These are phyloP conservation scores for Aureobasidium uvarum DNA, from an alignment of 2,329 filamentous ascomycete genomes.

Conservation along the genomic window DNA sequence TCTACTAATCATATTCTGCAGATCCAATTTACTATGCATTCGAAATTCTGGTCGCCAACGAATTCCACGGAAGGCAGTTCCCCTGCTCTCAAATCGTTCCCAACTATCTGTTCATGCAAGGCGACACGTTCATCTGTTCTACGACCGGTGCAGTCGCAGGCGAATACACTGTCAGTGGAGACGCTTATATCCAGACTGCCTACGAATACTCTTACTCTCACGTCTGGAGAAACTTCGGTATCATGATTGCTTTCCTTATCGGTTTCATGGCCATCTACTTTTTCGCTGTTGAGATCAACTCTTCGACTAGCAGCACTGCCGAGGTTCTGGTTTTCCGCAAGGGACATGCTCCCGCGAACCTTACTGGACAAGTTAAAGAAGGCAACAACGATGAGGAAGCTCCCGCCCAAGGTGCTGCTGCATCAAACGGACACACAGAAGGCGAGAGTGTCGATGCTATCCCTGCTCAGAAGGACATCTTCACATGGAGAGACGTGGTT, in stretches of 20 bases:
- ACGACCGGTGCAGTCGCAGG: slow-evolving; percentile 43
- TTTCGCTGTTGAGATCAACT: slow-evolving; percentile 63
- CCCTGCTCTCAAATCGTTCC: slow-evolving; percentile 43
- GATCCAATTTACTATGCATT: slow-evolving; percentile 64
- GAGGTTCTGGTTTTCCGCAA: slow-evolving; percentile 64
- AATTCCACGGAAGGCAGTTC: slow-evolving; percentile 45
- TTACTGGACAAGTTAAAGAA: slow-evolving; percentile 37
- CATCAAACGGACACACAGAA: slow-evolving; percentile 20
- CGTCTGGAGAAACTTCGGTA: slow-evolving; percentile 62
- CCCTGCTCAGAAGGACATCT: slow-evolving; percentile 62
- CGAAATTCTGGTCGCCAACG: slow-evolving; percentile 58
- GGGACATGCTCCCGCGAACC: background rate
- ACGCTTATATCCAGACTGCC: slow-evolving; percentile 33
- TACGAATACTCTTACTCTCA: slow-evolving; percentile 46
- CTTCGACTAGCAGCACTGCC: slow-evolving; percentile 60
- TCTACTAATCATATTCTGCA: background rate
- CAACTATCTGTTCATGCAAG: slow-evolving; percentile 37
- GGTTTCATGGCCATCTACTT: slow-evolving; percentile 65
- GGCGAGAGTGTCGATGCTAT: slow-evolving; percentile 42
- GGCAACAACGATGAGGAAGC: slow-evolving; percentile 40
- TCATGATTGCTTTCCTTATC: slow-evolving; percentile 62
- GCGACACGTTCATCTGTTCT: slow-evolving; percentile 41
- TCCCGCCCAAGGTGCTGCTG: slow-evolving; percentile 47
- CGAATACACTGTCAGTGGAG: slow-evolving; percentile 41
- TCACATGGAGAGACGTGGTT: slow-evolving; percentile 82